A percentile compares a stretch with the other conserved stretches of the same genome.
Evolutionary conservation across 2,329 filamentous ascomycete genomes (phyloP).

Genomic region (Trichoderma semiorbis): DNA sequence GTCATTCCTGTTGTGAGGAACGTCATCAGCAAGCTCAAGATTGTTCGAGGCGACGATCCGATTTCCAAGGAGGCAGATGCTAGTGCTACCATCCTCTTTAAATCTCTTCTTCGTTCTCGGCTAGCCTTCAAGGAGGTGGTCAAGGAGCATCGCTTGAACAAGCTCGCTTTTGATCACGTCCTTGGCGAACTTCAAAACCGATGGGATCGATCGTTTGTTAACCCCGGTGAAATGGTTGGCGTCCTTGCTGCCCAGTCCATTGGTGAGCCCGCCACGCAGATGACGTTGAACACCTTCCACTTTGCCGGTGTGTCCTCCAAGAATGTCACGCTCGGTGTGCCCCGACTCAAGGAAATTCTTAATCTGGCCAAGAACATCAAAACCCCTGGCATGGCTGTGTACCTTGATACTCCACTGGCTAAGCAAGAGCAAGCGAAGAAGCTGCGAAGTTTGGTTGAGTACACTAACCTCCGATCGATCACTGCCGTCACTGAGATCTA

Average conservation of each 20-base stretch:
- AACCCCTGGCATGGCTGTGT: conserved; percentile 95
- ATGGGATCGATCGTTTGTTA: conserved; percentile 81
- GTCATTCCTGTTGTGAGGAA: conserved; percentile 76
- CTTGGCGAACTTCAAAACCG: conserved; percentile 85
- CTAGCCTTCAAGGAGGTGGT: conserved; percentile 92
- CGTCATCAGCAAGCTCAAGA: conserved; percentile 71
- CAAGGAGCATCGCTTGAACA: conserved; percentile 79
- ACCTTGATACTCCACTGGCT: conserved; percentile 62
- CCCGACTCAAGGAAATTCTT: conserved; percentile 98
- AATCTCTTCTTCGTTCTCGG: conserved; percentile 82
- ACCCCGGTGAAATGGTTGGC: conserved; percentile 97
- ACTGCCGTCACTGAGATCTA: conserved; percentile 93
- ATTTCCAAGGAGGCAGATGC: conserved; percentile 83
- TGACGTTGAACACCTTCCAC: conserved; percentile 99
- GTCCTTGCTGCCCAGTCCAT: conserved; percentile 97
- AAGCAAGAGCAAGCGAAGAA: conserved; percentile 79
- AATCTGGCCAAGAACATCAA: conserved; percentile 98
- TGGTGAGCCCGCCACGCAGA: conserved; percentile 96
- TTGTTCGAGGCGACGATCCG: conserved; percentile 79
- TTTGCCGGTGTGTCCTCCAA: conserved; percentile 99
- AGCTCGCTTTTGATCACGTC: conserved; percentile 87
- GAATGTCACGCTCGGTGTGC: conserved; percentile 98
- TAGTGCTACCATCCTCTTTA: conserved; percentile 88
- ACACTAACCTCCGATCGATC: conserved; percentile 88
- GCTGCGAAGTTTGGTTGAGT: conserved; percentile 85